phyloP scores from a whole-genome alignment of 371 early-diverging fungal species.

The Zopfochytrium polystomum region DNA sequence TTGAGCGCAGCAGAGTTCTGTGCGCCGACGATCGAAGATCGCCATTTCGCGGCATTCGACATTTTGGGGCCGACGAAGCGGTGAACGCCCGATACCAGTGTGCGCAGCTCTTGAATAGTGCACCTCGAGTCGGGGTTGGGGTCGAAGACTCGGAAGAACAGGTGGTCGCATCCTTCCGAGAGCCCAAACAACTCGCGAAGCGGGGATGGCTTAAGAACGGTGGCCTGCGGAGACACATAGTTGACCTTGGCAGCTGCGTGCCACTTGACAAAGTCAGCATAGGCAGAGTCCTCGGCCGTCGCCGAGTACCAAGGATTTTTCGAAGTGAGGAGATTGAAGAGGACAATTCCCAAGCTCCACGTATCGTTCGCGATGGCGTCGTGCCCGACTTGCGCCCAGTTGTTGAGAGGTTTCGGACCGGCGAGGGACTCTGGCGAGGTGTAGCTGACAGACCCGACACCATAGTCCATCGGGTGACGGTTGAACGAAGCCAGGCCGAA shows the following conservation, averaged over 20 bases:
- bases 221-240: conserved; percentile 54
- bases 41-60: not conserved
- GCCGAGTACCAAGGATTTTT: conserved; percentile 62
- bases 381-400: conserved; percentile 41
- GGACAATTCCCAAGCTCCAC: conserved; percentile 77
- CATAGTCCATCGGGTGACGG: conserved; percentile 69
- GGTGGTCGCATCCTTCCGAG: conserved; percentile 62
- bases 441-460: conserved; percentile 89
- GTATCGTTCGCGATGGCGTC: conserved; percentile 70
- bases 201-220: conserved; percentile 50
- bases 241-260: conserved; percentile 68
- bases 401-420: conserved; percentile 45
- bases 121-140: conserved; percentile 66
- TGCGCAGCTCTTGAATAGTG: conserved; percentile 35
- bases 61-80: conserved; percentile 9
- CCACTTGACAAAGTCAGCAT: conserved; percentile 53
- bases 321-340: conserved; percentile 72
- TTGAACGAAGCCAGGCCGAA: conserved; percentile 90
- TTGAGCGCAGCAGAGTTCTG: not conserved
- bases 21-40: not conserved
- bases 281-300: conserved; percentile 12
- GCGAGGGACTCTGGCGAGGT: conserved; percentile 81
- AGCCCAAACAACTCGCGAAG: conserved; percentile 58
- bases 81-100: conserved; percentile 4
- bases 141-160: conserved; percentile 70